A percentile compares a stretch with the other conserved stretches of the same genome.
Conservation (phyloP, 768 basidiomycete genomes). For the Rhodotorula diobovata region DNA sequence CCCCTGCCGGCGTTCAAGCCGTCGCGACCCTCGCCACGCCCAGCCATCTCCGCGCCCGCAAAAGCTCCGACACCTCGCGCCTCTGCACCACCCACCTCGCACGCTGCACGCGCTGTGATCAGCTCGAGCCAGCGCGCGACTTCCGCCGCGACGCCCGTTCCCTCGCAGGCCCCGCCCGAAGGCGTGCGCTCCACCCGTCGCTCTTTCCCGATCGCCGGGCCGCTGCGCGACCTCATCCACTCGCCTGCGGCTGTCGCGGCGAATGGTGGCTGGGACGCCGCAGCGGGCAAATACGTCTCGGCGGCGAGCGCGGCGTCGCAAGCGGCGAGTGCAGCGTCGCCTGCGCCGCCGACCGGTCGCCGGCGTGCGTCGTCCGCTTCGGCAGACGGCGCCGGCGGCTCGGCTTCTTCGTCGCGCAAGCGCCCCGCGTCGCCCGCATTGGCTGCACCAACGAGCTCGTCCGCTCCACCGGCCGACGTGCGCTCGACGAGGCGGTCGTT, state of each 20-base stretch:
- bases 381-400: neutral
- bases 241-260: constrained; percentile 8
- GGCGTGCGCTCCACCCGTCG: constrained; percentile 10
- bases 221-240: constrained; percentile 14
- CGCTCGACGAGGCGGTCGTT: constrained; percentile 23
- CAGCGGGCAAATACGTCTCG: constrained; percentile 2
- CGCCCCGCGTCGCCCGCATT: neutral
- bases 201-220: constrained; percentile 17
- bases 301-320: neutral
- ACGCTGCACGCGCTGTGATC: neutral
- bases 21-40: neutral
- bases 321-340: too few relatives aligned
- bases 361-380: neutral
- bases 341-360: neutral
- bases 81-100: too few relatives aligned
- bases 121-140: neutral
- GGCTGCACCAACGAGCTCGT: neutral
- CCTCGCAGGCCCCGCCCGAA: constrained; percentile 4
- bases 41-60: neutral
- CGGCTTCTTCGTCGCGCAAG: neutral
- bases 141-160: neutral
- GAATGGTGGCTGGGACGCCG: constrained; percentile 14
- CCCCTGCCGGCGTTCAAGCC: neutral
- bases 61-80: neutral
- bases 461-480: neutral